Evolutionary conservation across 2,329 filamentous ascomycete genomes (phyloP).

Genomic region (Fusarium acutatum): DNA sequence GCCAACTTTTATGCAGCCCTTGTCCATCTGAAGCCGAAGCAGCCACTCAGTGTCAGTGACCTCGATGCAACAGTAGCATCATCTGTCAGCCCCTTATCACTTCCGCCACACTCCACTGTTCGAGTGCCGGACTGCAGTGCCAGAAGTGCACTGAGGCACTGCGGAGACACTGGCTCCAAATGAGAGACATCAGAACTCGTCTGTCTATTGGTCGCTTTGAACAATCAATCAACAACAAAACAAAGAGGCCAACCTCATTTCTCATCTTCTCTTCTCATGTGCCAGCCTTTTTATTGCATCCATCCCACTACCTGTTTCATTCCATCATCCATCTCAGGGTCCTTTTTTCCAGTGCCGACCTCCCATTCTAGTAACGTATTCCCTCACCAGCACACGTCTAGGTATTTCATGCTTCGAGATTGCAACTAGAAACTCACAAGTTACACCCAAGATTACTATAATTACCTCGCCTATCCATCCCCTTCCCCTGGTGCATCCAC

Average conservation of each 20-base stretch:
- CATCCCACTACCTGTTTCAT: slow-evolving; percentile 19
- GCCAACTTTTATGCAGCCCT: slow-evolving; percentile 19
- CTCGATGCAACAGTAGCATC: slow-evolving; percentile 7
- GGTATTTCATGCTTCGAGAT: background rate
- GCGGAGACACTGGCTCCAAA: slow-evolving; percentile 6
- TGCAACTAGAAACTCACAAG: background rate
- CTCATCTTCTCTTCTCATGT: background rate
- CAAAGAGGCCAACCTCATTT: slow-evolving; percentile 26
- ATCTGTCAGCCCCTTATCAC: slow-evolving; percentile 18
- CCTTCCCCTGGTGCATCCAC: background rate
- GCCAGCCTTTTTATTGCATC: slow-evolving; percentile 5
- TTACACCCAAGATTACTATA: background rate
- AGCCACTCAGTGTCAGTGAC: slow-evolving; percentile 28
- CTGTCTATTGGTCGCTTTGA: slow-evolving; percentile 17
- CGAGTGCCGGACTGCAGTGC: slow-evolving; percentile 1
- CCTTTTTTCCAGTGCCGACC: background rate
- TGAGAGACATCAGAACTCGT: background rate
- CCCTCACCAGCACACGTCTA: background rate
- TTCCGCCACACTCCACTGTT: slow-evolving; percentile 10
- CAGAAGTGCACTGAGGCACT: background rate
- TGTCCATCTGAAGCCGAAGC: slow-evolving; percentile 7
- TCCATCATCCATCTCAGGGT: slow-evolving; percentile 22
- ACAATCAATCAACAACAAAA: slow-evolving; percentile 34
- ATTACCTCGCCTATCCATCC: slow-evolving; percentile 11
- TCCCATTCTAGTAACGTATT: background rate